Percentiles rank a stretch among this genome's conserved stretches.
Conservation (phyloP, 208 protist species). For the Polymyxa betae region DNA sequence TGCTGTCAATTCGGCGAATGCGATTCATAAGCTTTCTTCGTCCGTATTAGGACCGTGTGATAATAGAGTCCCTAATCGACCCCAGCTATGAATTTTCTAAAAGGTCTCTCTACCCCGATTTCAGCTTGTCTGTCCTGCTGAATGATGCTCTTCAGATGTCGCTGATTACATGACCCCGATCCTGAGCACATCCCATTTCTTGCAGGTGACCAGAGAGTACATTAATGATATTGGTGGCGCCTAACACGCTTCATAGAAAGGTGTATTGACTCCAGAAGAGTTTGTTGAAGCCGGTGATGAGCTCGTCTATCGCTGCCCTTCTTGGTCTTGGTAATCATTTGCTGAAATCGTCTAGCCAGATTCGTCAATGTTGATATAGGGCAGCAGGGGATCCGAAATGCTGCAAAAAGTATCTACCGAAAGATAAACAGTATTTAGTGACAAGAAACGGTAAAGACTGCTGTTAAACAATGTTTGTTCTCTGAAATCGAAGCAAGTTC, state of each 20-base stretch:
- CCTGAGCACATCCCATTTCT: slow-evolving; percentile 58
- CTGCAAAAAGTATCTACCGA: slow-evolving; percentile 78
- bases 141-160: background rate
- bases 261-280: slow-evolving; percentile 69
- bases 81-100: background rate
- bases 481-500: background rate
- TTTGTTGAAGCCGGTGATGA: slow-evolving; percentile 93
- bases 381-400: background rate
- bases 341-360: slow-evolving; percentile 41
- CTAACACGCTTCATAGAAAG: slow-evolving; percentile 62
- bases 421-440: slow-evolving; percentile 93
- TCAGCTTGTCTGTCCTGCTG: background rate
- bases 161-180: slow-evolving; percentile 65
- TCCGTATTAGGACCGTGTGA: no score
- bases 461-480: background rate
- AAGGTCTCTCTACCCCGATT: background rate
- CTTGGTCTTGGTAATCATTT: slow-evolving; percentile 87
- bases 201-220: background rate
- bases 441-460: slow-evolving; percentile 75
- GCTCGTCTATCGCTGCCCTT: slow-evolving; percentile 88
- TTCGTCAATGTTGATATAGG: slow-evolving; percentile 16
- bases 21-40: no score
- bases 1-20: no score
- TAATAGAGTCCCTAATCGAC: no score
- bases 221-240: background rate